Evolutionary conservation across 1,284 basidiomycete genomes (phyloP).

Genomic region (Salmacisia buchloeana): DNA sequence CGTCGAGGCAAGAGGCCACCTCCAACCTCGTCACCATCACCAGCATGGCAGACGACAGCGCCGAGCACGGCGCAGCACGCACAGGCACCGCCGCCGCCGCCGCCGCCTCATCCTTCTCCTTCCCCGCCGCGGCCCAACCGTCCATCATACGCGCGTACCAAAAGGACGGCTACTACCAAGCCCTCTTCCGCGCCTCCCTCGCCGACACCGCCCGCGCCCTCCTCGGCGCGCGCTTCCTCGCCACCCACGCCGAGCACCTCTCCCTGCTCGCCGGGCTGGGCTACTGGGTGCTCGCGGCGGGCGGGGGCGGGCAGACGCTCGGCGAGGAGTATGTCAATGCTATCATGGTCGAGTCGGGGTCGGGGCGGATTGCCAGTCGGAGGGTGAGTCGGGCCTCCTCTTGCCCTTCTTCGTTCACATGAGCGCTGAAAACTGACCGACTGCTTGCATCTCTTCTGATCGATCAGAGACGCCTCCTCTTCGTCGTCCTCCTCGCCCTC

Average conservation of each 20-base stretch:
- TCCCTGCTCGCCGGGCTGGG: constrained; percentile 41
- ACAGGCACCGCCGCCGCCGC: not conserved
- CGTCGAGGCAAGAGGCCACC: no score
- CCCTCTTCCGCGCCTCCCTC: constrained; percentile 45
- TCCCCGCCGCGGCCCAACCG: constrained; percentile 47
- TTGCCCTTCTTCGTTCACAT: not conserved
- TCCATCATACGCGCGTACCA: constrained; percentile 51
- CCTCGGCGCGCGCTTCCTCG: constrained; percentile 49
- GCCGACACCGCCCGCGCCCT: constrained; percentile 47
- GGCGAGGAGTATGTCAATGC: constrained; percentile 53
- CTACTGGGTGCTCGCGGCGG: constrained; percentile 49
- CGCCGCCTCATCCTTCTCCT: constrained; percentile 23
- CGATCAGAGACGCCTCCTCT: constrained; percentile 31
- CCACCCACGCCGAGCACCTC: constrained; percentile 42
- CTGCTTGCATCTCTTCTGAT: not conserved
- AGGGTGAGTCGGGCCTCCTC: constrained; percentile 23
- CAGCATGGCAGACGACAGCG: not conserved
- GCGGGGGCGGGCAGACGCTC: constrained; percentile 49
- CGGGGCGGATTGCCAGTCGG: constrained; percentile 35
- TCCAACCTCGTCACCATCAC: not conserved
- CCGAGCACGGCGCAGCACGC: not conserved
- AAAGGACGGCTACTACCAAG: constrained; percentile 51
- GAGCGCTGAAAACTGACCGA: not conserved
- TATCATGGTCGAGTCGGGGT: constrained; percentile 39
- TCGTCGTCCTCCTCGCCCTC: constrained; percentile 46